These are phyloP conservation scores for Boechera stricta DNA, from an alignment of 345 rosid species.

Conservation along the genomic window DNA sequence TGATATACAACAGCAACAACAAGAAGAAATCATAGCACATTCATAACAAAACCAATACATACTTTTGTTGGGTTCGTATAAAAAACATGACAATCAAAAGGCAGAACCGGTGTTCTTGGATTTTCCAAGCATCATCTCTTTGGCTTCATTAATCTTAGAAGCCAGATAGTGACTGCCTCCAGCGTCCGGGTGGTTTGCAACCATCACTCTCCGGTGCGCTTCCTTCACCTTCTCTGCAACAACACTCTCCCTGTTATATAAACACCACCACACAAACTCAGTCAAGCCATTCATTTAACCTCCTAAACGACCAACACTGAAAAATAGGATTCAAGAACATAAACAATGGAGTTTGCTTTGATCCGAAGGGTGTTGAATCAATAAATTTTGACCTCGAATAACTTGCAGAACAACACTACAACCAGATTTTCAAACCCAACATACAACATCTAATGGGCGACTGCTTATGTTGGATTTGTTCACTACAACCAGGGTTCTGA, in stretches of 20 bases:
- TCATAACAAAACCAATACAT: constrained; percentile 9
- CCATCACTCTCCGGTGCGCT: constrained; percentile 91
- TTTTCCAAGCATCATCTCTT: constrained; percentile 82
- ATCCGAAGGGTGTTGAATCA: not conserved
- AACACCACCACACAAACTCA: constrained; percentile 23
- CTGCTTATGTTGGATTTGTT: not conserved
- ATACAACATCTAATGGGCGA: not conserved
- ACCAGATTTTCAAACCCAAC: not conserved
- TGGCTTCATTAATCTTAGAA: constrained; percentile 89
- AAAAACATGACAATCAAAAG: constrained; percentile 47
- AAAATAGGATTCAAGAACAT: not conserved
- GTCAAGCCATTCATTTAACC: not conserved
- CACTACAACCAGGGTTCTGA: not conserved
- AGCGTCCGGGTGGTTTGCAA: constrained; percentile 90
- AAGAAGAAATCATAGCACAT: not conserved
- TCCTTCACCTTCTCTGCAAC: constrained; percentile 76
- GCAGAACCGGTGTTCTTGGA: constrained; percentile 68
- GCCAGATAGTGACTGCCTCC: constrained; percentile 94
- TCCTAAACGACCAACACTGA: not conserved
- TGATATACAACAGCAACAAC: constrained; percentile 25
- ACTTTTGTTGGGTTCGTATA: not conserved
- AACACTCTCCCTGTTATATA: constrained; percentile 61
- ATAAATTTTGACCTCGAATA: not conserved
- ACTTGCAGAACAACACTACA: not conserved
- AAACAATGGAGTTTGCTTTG: not conserved